phyloP scores from a whole-genome alignment of 352 stramenopile species.

The Globisporangium canariense region DNA sequence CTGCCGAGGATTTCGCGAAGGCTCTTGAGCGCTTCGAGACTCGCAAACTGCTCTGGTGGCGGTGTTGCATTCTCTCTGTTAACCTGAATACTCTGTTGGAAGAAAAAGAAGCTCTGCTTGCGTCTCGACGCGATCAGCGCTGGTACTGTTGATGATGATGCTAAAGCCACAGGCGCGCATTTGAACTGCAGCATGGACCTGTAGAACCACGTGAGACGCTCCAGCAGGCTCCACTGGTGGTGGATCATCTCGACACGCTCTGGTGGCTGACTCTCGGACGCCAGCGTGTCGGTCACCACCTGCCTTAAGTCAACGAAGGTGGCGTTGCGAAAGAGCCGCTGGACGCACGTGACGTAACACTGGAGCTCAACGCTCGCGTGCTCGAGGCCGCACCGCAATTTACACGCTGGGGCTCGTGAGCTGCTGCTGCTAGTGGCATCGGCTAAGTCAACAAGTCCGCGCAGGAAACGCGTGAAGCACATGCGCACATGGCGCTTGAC shows the following conservation, averaged over 20 bases:
- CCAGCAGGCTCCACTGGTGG: conserved; percentile 6
- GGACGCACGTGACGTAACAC: conserved; percentile 13
- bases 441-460: conserved; percentile 14
- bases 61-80: too few relatives aligned
- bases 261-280: background rate
- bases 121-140: conserved; percentile 10
- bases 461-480: conserved; percentile 25
- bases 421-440: background rate
- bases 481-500: conserved; percentile 16
- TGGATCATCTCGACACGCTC: background rate
- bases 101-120: conserved; percentile 1
- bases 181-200: conserved; percentile 19
- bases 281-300: conserved; percentile 5
- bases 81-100: background rate
- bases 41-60: conserved; percentile 10
- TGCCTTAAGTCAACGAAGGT: conserved; percentile 3
- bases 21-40: conserved; percentile 5
- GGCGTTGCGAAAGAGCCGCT: conserved; percentile 19
- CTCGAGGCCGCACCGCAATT: conserved; percentile 14
- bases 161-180: conserved; percentile 9
- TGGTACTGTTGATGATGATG: background rate
- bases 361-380: conserved; percentile 11
- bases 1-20: conserved; percentile 19
- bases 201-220: conserved; percentile 23
- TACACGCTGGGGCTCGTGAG: background rate